Conservation (phyloP, 1,284 basidiomycete species). For the Puccinia horiana region DNA sequence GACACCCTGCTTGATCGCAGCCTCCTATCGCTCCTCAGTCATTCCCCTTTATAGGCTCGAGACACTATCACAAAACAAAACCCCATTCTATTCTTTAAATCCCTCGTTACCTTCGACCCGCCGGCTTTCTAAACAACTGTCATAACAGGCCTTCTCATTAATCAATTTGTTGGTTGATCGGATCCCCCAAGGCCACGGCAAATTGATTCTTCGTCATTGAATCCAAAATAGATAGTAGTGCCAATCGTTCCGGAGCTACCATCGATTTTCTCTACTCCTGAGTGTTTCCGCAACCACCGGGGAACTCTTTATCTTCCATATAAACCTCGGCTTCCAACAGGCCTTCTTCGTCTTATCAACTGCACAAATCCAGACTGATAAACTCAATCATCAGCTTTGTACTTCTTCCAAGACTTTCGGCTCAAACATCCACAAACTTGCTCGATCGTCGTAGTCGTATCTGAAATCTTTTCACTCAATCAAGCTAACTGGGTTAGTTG, state of each 20-base stretch:
- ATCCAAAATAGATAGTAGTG: neutral
- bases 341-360: neutral
- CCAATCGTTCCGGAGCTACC: neutral
- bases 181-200: neutral
- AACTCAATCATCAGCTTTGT: neutral
- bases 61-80: neutral
- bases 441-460: neutral
- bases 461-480: neutral
- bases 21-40: neutral
- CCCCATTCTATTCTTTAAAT: conserved; percentile 3
- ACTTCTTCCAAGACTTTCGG: neutral
- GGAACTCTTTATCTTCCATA: neutral
- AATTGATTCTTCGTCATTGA: neutral
- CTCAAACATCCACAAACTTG: neutral
- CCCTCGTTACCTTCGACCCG: conserved; percentile 16
- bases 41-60: neutral
- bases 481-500: conserved; percentile 25
- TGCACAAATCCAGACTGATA: neutral
- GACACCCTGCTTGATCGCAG: neutral
- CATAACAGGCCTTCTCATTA: neutral
- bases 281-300: neutral
- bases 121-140: neutral
- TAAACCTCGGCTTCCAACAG: neutral
- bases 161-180: neutral
- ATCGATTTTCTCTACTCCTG: neutral